Evolutionary conservation across 345 rosid genomes (phyloP), one percentile per base, ranked within the genome.

Genomic region (Alliaria petiolata): DNA sequence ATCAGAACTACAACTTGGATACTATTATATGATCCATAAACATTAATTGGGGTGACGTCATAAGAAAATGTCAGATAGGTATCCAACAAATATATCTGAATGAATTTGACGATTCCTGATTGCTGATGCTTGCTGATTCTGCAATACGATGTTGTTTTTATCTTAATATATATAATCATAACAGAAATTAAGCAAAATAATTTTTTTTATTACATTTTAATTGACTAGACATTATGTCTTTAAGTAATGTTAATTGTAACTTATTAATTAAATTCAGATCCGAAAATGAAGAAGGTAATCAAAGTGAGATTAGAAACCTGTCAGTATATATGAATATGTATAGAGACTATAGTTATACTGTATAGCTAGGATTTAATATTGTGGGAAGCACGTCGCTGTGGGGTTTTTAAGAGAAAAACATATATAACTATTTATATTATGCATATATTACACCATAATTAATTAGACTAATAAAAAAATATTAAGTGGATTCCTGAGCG

Each of bases 331-430:
- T 4, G 5, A 40, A 31, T 10, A 31, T 17, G 1, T 47, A 36
- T 58, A 7, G n/a, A n/a, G n/a, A n/a, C n/a, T 22, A 22, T 22
- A 22, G 25, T 35, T 16, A 35, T 44, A 35, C 4, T 30, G 49
- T 46, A 33, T 55, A 44, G 19, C 57, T 64, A 72, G 12, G 12
- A 64, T 57, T 19, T 57, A 67, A 47, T 43, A 34, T 60, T 61
- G 78, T 75, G 74, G 74, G 57, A 75, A 75, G 78, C 78, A 75
- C 78, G 78, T 75, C 74, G 43, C 2, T 28, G 8, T 28, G 6
- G 38, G 30, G 55, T 9, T 1, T 20, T 3, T 31, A 43, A 45
- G 44, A 56, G 53, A n/a, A 55, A 51, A 11, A 26, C 25, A 8
- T 35, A 59, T 51, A 43, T 2, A 56, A 47, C 36, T 25, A 43